A percentile compares a stretch with the other conserved stretches of the same genome.
phyloP scores from a whole-genome alignment of 441 rosid species.

The Breynia disticha region DNA sequence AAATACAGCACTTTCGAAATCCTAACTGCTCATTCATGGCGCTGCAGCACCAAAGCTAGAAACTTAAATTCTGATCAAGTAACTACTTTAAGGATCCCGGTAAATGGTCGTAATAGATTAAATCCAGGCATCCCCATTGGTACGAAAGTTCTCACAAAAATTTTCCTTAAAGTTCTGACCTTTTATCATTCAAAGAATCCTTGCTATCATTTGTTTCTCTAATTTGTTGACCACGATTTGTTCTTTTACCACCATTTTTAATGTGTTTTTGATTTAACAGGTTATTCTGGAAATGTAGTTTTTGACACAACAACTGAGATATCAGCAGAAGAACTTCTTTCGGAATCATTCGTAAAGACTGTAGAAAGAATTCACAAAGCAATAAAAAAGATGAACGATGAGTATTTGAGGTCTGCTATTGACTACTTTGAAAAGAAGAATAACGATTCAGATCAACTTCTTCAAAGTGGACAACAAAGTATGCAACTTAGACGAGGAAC shows the following conservation, averaged over 20 bases:
- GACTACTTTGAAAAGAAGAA: background rate
- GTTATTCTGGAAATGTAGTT: background rate
- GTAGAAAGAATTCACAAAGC: background rate
- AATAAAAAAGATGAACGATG: background rate
- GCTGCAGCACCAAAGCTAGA: constrained; percentile 10
- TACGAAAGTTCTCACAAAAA: no score
- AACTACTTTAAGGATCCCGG: background rate
- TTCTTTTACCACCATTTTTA: no score
- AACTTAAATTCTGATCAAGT: background rate
- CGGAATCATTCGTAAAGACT: background rate
- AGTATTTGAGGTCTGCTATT: background rate
- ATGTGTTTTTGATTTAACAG: no score
- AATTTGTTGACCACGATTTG: no score
- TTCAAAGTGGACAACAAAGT: no score
- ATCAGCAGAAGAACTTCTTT: background rate
- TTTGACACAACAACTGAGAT: background rate
- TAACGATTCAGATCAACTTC: background rate
- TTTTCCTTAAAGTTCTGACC: no score
- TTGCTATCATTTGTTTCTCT: no score
- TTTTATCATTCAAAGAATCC: no score
- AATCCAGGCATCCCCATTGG: constrained; percentile 6
- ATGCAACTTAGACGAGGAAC: background rate
- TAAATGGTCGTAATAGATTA: constrained; percentile 10
- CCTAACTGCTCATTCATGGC: constrained; percentile 12
- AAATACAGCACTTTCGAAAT: constrained; percentile 6